These are phyloP conservation scores for Lactarius psammicola DNA, from an alignment of 768 basidiomycete genomes.

Conservation along the genomic window DNA sequence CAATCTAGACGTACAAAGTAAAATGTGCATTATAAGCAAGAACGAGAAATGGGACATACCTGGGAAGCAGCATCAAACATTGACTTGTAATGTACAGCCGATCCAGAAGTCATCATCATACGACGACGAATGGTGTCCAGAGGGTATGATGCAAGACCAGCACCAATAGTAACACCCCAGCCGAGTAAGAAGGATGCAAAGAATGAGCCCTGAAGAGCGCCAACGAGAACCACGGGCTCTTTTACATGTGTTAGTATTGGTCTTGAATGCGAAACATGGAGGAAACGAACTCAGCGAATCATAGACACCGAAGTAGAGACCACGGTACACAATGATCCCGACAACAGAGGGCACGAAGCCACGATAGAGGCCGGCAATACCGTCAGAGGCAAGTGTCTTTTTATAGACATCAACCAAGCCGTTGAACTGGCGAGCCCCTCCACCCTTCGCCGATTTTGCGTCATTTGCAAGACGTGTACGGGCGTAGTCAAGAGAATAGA, in stretches of 20 bases:
- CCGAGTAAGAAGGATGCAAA: conserved; percentile 95
- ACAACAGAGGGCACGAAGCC: conserved; percentile 99
- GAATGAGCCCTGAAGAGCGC: conserved; percentile 94
- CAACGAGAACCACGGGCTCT: conserved; percentile 98
- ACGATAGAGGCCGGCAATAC: conserved; percentile 99
- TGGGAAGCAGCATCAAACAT: conserved; percentile 97
- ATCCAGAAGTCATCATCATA: conserved; percentile 99
- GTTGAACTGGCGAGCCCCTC: conserved; percentile 96
- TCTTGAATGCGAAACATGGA: not conserved
- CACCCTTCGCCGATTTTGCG: conserved; percentile 92
- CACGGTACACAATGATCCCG: conserved; percentile 99
- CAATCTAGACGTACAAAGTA: conserved; percentile 44
- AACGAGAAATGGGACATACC: conserved; percentile 1
- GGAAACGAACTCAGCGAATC: conserved; percentile 78
- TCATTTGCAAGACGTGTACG: conserved; percentile 99
- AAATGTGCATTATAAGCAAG: too few relatives aligned
- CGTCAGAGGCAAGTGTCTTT: conserved; percentile 97
- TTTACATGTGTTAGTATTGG: conserved; percentile 30
- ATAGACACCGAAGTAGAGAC: conserved; percentile 98
- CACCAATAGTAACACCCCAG: conserved; percentile 99
- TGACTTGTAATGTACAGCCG: conserved; percentile 94
- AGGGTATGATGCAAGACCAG: conserved; percentile 97
- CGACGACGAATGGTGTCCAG: conserved; percentile 97
- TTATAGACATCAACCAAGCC: conserved; percentile 96
- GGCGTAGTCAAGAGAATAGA: conserved; percentile 99